phyloP scores from a whole-genome alignment of 2,329 filamentous ascomycete species.

The Colletotrichum filicis region DNA sequence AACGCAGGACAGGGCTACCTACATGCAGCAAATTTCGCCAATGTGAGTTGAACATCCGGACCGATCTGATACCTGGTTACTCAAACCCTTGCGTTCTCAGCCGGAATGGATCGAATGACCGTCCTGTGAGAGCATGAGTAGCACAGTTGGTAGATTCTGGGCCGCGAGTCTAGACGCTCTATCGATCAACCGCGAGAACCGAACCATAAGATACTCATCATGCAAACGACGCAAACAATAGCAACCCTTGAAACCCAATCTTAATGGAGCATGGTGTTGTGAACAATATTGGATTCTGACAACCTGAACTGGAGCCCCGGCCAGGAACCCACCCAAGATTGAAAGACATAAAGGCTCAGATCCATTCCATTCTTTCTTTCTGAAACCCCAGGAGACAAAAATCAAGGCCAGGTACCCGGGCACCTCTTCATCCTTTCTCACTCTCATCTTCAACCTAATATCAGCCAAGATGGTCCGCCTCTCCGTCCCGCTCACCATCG shows the following conservation, averaged over 20 bases:
- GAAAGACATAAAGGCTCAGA: background rate
- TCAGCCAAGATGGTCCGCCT: conserved; percentile 17
- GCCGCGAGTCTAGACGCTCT: background rate
- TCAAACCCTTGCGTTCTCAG: background rate
- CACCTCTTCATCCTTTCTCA: background rate
- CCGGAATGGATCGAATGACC: background rate
- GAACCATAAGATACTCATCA: background rate
- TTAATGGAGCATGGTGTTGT: background rate
- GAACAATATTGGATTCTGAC: background rate
- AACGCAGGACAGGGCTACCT: background rate
- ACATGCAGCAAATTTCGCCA: background rate
- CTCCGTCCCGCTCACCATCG: conserved; percentile 2
- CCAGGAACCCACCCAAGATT: no score
- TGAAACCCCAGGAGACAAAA: background rate
- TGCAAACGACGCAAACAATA: background rate
- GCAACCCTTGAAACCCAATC: background rate
- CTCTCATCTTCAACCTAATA: background rate
- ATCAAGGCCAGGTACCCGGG: background rate
- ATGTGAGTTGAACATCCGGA: background rate
- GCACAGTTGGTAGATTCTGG: background rate
- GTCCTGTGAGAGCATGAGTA: background rate
- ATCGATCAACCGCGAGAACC: background rate
- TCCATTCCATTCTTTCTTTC: background rate
- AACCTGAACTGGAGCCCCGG: background rate
- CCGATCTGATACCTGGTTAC: background rate